Base-by-base conservation (phyloP, 2,329 filamentous ascomycete species). In the Chaetomium strumarium region DNA sequence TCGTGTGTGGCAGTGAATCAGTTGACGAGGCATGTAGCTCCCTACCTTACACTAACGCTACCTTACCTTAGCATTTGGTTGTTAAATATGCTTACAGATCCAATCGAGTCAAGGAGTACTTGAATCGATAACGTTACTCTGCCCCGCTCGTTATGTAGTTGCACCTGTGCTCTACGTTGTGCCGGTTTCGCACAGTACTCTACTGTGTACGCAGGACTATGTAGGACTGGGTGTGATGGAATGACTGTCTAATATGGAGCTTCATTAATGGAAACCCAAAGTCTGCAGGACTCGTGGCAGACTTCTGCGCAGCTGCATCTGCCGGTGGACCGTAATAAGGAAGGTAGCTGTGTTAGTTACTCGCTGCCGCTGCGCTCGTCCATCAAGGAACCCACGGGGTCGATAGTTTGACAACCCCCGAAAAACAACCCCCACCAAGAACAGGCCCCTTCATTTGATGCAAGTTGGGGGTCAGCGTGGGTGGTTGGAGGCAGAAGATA, bases 401-500 rank as follows among this genome's bases (percentile, higher is more conserved):
- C 13, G 24, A 7, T 12, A n/a, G 1, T 13, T 41, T 3, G 12
- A 20, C 8, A 20, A 12, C 3, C 38, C 17, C 11, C 11, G 19
- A 17, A 19, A 14, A 13, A 29, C 11, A 20, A n/a, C 38, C 38
- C 38, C 38, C 46, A 14, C 13, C 10, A 17, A 19, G 11, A 12
- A 5, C 3, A 13, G 31, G n/a, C 38, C 24, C 4, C 2, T 40
- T 39, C 14, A 8, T 36, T 38, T 30, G 24, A 16, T 24, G 29
- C 8, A 12, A 30, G 30, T 47, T 53, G 52, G 52, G 52, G 52
- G 48, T 51, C 48, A 48, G 44, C 19, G 48, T 43, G 38, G 44
- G 48, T 29, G 33, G 6, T 16, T 37, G 34, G 13, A 37, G 3
- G 13, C 43, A 36, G 24, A 17, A 8, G 17, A 11, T 5, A 48